These are phyloP conservation scores for Tuber brumale DNA, from an alignment of 495 filamentous ascomycete genomes.

Conservation along the genomic window DNA sequence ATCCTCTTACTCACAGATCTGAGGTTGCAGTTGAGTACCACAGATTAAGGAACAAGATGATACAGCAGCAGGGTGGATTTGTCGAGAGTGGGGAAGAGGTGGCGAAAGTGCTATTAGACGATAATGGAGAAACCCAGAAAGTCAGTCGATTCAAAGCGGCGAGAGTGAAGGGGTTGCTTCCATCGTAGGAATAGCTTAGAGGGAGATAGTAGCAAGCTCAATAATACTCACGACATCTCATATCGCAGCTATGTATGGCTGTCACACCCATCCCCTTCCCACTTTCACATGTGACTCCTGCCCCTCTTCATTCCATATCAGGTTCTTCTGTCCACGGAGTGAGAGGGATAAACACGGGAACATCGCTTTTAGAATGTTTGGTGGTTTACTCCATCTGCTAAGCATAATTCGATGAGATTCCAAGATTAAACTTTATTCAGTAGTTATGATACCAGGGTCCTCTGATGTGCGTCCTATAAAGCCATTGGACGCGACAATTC, in stretches of 20 bases:
- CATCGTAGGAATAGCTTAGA: conserved; percentile 7
- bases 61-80: conserved; percentile 73
- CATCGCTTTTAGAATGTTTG: conserved; percentile 28
- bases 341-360: not conserved
- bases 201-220: not conserved
- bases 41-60: conserved; percentile 67
- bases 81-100: conserved; percentile 54
- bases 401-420: conserved; percentile 27
- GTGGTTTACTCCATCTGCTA: conserved; percentile 29
- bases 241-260: not conserved
- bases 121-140: conserved; percentile 55
- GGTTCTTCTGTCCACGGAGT: not conserved
- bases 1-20: conserved; percentile 63
- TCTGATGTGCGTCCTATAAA: conserved; percentile 36
- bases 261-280: not conserved
- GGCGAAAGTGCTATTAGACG: conserved; percentile 55
- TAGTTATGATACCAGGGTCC: conserved; percentile 31
- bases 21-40: conserved; percentile 78
- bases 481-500: conserved; percentile 33
- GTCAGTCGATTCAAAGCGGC: conserved; percentile 89
- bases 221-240: not conserved
- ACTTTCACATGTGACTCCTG: not conserved
- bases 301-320: not conserved
- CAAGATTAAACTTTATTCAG: conserved; percentile 29
- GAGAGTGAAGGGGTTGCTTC: conserved; percentile 48